Evolutionary conservation across 2,329 filamentous ascomycete species (phyloP).

Genomic region (Chaetomiaceae sp.): DNA sequence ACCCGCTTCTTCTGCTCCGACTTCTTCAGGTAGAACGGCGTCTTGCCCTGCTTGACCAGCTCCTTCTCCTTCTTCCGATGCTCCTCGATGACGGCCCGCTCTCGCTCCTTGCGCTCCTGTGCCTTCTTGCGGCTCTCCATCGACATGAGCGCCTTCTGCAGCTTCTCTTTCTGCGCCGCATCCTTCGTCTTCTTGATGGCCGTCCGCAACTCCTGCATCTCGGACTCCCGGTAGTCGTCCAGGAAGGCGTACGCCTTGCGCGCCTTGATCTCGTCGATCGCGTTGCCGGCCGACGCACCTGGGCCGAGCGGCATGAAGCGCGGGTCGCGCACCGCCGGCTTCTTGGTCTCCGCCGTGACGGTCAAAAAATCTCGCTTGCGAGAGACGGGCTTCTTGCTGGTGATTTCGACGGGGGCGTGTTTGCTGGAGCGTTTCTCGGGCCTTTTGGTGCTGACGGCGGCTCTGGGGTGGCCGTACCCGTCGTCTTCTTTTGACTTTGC

Average conservation of each 20-base stretch:
- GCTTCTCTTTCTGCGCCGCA: constrained; percentile 57
- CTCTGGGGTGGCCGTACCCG: constrained; percentile 32
- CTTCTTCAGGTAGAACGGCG: constrained; percentile 89
- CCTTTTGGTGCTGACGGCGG: constrained; percentile 32
- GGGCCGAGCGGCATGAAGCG: constrained; percentile 70
- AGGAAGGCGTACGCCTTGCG: constrained; percentile 81
- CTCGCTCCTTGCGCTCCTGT: constrained; percentile 63
- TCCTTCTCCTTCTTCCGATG: constrained; percentile 83
- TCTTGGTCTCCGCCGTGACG: constrained; percentile 55
- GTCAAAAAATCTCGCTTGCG: constrained; percentile 71
- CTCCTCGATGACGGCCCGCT: constrained; percentile 64
- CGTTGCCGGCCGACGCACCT: constrained; percentile 31
- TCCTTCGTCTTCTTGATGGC: constrained; percentile 65
- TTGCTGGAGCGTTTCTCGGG: constrained; percentile 58
- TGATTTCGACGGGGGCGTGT: constrained; percentile 80
- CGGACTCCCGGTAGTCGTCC: constrained; percentile 77
- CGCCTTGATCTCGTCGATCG: constrained; percentile 53
- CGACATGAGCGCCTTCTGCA: constrained; percentile 70
- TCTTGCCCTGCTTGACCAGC: constrained; percentile 80
- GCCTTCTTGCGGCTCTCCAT: constrained; percentile 76
- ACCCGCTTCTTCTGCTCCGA: constrained; percentile 85
- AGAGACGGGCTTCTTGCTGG: constrained; percentile 78
- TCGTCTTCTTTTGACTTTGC: constrained; percentile 28
- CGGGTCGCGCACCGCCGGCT: constrained; percentile 66
- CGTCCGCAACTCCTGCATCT: constrained; percentile 69